Evolutionary conservation across 805 yeast species (phyloP).

Genomic region (Lipomyces oligophaga): DNA sequence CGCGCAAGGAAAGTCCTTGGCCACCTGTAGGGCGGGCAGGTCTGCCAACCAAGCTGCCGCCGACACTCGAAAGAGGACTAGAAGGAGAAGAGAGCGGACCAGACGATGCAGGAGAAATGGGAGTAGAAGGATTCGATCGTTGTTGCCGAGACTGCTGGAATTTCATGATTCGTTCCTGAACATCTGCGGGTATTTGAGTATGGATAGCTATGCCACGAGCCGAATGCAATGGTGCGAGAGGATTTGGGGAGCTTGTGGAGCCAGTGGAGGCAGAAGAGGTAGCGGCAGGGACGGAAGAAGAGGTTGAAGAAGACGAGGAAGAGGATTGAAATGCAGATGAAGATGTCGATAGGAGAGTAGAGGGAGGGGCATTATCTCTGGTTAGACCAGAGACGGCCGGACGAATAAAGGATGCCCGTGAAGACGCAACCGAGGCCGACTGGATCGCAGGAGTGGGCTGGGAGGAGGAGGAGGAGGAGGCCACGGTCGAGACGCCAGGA

Average conservation of each 20-base stretch:
- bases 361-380: not conserved
- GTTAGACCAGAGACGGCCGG: not conserved
- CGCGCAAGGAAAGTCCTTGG: too few relatives aligned
- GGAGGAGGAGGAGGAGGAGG: too few relatives aligned
- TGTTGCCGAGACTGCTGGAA: constrained; percentile 79
- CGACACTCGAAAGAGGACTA: too few relatives aligned
- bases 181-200: constrained; percentile 48
- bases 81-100: too few relatives aligned
- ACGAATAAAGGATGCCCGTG: not conserved
- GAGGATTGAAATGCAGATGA: not conserved
- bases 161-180: constrained; percentile 82
- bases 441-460: too few relatives aligned
- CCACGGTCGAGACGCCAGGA: too few relatives aligned
- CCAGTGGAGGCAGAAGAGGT: not conserved
- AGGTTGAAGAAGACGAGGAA: not conserved
- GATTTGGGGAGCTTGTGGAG: constrained; percentile 8
- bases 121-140: too few relatives aligned
- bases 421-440: not conserved
- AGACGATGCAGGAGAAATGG: too few relatives aligned
- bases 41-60: too few relatives aligned
- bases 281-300: not conserved
- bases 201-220: constrained; percentile 25
- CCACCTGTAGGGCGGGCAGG: too few relatives aligned
- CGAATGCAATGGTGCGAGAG: constrained; percentile 23
- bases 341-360: not conserved